phyloP scores from a whole-genome alignment of 371 early-diverging fungal genomes.

The Lichtheimia hyalospora region DNA sequence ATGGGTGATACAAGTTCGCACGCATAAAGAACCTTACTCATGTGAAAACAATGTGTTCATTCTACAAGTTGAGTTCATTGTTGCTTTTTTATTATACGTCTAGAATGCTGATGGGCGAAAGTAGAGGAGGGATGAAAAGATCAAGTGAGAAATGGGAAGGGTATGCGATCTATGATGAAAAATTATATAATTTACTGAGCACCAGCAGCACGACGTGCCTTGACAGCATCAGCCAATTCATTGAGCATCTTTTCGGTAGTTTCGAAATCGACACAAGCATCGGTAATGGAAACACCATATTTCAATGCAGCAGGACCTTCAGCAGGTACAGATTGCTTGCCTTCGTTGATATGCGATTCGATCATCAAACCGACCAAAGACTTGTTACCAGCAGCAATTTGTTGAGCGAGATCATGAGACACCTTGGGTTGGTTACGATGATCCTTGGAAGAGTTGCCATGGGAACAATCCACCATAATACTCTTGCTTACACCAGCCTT shows the following conservation, averaged over 20 bases:
- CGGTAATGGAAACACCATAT: conserved; percentile 84
- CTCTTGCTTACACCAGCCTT: conserved; percentile 58
- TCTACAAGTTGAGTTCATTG: too few relatives aligned
- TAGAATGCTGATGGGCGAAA: too few relatives aligned
- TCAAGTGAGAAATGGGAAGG: too few relatives aligned
- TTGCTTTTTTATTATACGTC: too few relatives aligned
- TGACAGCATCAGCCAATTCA: conserved; percentile 68
- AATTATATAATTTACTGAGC: conserved; percentile 2
- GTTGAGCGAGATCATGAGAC: conserved; percentile 45
- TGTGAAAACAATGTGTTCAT: too few relatives aligned
- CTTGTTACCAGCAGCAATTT: conserved; percentile 63
- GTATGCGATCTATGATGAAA: neutral
- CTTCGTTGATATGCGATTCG: conserved; percentile 86
- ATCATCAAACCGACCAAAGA: conserved; percentile 90
- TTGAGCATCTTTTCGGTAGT: conserved; percentile 71
- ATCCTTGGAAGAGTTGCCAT: conserved; percentile 79
- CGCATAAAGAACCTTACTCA: too few relatives aligned
- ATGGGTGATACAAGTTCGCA: too few relatives aligned
- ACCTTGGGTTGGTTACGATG: conserved; percentile 71
- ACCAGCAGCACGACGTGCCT: conserved; percentile 29
- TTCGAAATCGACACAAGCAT: conserved; percentile 80
- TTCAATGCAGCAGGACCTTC: conserved; percentile 66
- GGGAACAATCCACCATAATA: conserved; percentile 86
- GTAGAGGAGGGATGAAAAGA: too few relatives aligned
- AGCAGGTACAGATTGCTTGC: conserved; percentile 71